phyloP scores from a whole-genome alignment of 1,284 basidiomycete genomes.

The Marasmius fiardii region DNA sequence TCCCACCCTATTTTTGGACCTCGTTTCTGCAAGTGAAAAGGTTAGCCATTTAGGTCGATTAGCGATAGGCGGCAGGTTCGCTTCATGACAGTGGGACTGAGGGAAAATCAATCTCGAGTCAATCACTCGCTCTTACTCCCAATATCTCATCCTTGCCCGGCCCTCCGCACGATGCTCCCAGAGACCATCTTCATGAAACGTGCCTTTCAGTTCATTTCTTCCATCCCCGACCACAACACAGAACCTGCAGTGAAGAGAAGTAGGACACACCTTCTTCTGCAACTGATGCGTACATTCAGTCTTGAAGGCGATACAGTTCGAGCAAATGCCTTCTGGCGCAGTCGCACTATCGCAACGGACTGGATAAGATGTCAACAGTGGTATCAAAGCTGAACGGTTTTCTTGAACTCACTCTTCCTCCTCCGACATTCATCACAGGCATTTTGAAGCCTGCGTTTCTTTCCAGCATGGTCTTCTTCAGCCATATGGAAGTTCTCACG shows the following conservation, averaged over 20 bases:
- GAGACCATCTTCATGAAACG: too few species aligned
- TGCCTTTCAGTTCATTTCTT: too few species aligned
- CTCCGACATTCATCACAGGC: slow-evolving; percentile 13
- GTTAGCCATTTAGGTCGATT: too few species aligned
- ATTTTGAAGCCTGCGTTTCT: slow-evolving; percentile 8
- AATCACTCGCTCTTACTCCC: too few species aligned
- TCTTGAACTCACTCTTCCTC: slow-evolving; percentile 2
- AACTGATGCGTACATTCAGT: neutral
- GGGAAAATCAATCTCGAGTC: too few species aligned
- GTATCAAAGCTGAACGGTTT: too few species aligned
- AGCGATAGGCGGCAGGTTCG: too few species aligned
- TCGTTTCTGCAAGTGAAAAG: neutral
- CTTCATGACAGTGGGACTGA: too few species aligned
- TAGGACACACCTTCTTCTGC: neutral
- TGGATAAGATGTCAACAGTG: too few species aligned
- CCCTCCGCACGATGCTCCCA: too few species aligned
- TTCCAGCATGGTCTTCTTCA: slow-evolving; percentile 3
- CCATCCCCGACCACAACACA: neutral
- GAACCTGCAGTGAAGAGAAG: neutral
- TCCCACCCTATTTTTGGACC: slow-evolving; percentile 1
- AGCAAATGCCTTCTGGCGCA: neutral
- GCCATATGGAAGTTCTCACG: slow-evolving; percentile 7
- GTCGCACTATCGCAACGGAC: neutral
- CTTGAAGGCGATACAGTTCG: neutral
- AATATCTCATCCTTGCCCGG: too few species aligned